These are phyloP conservation scores for Plantago ovata DNA, from an alignment of 257 asterid species.

Conservation along the genomic window DNA sequence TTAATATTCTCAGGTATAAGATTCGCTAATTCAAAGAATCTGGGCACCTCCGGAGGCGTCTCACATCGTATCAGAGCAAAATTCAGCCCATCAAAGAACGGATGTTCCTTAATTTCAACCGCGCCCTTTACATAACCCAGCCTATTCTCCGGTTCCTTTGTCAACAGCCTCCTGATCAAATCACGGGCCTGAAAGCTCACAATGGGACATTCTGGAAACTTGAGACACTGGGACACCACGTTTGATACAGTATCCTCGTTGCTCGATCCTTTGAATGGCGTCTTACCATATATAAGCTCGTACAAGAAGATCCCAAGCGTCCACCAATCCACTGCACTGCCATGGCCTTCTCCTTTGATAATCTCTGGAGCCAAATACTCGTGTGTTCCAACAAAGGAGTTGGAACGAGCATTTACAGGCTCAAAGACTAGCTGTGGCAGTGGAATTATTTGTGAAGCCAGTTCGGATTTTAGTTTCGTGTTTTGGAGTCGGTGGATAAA, in stretches of 20 bases:
- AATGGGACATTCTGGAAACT: constrained; percentile 57
- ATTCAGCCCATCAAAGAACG: constrained; percentile 74
- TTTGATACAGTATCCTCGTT: constrained; percentile 71
- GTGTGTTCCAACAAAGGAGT: constrained; percentile 90
- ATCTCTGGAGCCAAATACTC: constrained; percentile 93
- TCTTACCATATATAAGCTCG: constrained; percentile 72
- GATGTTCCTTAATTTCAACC: constrained; percentile 70
- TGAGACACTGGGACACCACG: constrained; percentile 56
- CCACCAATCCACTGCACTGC: constrained; percentile 98
- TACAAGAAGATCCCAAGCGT: constrained; percentile 65
- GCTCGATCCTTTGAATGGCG: constrained; percentile 71
- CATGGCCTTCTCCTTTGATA: constrained; percentile 84
- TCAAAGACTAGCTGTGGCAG: constrained; percentile 78
- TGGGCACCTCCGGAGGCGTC: constrained; percentile 74
- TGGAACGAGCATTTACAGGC: constrained; percentile 73
- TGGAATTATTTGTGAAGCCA: constrained; percentile 52
- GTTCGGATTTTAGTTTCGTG: constrained; percentile 50
- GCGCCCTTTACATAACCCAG: constrained; percentile 72
- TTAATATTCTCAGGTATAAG: constrained; percentile 16
- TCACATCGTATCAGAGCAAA: constrained; percentile 78
- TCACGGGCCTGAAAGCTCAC: constrained; percentile 64
- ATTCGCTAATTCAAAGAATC: constrained; percentile 38
- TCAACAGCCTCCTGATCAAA: constrained; percentile 49
- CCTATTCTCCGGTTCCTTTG: constrained; percentile 70
- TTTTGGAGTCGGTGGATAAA: constrained; percentile 47